Base-by-base conservation (phyloP, 768 basidiomycete species). In the Lentinula lateritia region DNA sequence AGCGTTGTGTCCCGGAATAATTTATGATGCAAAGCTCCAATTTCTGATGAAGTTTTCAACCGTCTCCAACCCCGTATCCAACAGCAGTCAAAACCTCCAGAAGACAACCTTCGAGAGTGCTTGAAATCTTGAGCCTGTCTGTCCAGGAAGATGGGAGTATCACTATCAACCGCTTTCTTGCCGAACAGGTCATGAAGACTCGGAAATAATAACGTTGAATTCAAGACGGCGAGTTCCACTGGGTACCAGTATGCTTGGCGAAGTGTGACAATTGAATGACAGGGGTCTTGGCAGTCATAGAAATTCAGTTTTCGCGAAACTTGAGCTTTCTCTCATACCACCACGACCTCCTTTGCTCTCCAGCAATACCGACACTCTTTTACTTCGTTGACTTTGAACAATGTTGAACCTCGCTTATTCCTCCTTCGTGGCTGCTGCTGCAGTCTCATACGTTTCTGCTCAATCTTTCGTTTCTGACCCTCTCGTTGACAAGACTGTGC, bases 381-480 rank as follows among this genome's bases (percentile, higher is more conserved):
- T 59, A 13, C 16, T 38, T 59, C 45, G 18, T 35, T 45, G 32
- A 43, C 58, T 18, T 50, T 45, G 8, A 15, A 35, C 23, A 46
- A 59, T 59, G 58, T 59, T 59, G 5, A 59, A 59, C 8, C 58
- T 59, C 58, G 46, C 58, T 48, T 23, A 32, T 46, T 58, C 56
- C 45, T 58, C 35, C 15, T 8, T 59, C 13, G n/a, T 59, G 20
- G 58, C 58, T 48, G 58, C 58, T 48, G 38, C 58, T 23, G 58
- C 58, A 46, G 58, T 59, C 28, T 52, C 59, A 12, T 60, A 60
- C 46, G 59, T 52, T 43, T 50, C 59, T 42, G 59, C 59, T n/a
- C 59, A 60, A 23, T 60, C 59, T 28, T 60, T 60, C 50, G 59
- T 60, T 52, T 60, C 59, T 35, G 59, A 60, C 50, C 59, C 59